phyloP scores from a whole-genome alignment of 2,329 filamentous ascomycete genomes.

The Fusarium sp. region DNA sequence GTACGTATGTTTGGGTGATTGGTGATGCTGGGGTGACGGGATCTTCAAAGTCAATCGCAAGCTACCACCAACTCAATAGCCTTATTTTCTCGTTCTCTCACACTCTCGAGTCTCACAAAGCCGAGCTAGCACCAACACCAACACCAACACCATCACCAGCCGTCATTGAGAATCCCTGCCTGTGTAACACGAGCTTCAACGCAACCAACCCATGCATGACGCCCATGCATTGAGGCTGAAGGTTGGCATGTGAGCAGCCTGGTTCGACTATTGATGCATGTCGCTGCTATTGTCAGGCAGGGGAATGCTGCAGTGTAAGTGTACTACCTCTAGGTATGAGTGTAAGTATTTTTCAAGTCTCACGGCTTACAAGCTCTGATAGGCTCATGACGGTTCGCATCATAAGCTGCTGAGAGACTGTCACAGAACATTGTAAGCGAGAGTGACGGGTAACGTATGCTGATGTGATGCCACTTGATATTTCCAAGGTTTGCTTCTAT shows the following conservation, averaged over 20 bases:
- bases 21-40: slow-evolving; percentile 3
- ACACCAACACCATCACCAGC: background rate
- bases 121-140: background rate
- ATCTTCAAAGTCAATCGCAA: slow-evolving; percentile 22
- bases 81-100: background rate
- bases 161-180: background rate
- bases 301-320: background rate
- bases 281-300: slow-evolving; percentile 13
- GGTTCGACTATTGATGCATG: slow-evolving; percentile 33
- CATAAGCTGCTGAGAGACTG: background rate
- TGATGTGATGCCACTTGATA: slow-evolving; percentile 27
- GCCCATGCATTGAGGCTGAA: slow-evolving; percentile 26
- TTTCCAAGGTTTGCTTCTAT: background rate
- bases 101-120: background rate
- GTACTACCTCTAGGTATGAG: background rate
- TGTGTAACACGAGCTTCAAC: slow-evolving; percentile 19
- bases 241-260: slow-evolving; percentile 23
- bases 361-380: background rate
- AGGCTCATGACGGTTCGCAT: slow-evolving; percentile 17
- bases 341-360: slow-evolving; percentile 26
- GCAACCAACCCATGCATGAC: slow-evolving; percentile 14
- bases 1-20: slow-evolving; percentile 14
- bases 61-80: slow-evolving; percentile 7
- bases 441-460: slow-evolving; percentile 7
- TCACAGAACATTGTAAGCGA: slow-evolving; percentile 21